Evolutionary conservation across 768 basidiomycete species (phyloP).

Genomic region (Rhodotorula paludigena): DNA sequence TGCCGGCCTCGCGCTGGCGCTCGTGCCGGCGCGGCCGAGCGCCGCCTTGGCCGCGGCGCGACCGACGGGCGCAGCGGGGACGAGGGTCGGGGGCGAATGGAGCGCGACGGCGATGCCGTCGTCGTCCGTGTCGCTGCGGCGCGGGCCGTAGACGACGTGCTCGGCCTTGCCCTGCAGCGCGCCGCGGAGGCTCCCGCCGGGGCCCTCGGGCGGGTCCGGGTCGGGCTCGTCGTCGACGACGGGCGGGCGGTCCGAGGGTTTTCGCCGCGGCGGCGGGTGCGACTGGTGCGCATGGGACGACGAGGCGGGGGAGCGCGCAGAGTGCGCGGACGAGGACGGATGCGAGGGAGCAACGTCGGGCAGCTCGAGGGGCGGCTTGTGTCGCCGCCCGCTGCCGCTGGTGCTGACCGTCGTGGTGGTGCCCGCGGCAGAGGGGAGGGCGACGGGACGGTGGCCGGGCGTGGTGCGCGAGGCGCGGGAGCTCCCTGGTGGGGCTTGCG

Average conservation of each 20-base stretch:
- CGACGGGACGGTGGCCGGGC: slow-evolving; percentile 1
- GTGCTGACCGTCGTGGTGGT: not conserved
- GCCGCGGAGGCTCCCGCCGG: slow-evolving; percentile 26
- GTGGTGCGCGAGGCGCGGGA: not conserved
- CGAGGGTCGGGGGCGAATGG: not conserved
- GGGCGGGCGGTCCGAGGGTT: slow-evolving; percentile 12
- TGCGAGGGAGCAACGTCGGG: not conserved
- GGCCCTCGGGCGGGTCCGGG: slow-evolving; percentile 5
- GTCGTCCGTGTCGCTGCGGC: slow-evolving; percentile 11
- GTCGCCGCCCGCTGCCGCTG: not conserved
- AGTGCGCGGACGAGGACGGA: slow-evolving; percentile 3
- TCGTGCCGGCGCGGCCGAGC: no score
- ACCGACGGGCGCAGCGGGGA: not conserved
- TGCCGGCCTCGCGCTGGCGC: slow-evolving; percentile 8
- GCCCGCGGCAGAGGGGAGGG: not conserved
- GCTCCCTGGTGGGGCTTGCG: not conserved
- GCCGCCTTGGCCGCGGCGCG: not conserved
- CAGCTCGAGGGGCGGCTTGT: not conserved
- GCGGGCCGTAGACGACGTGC: slow-evolving; percentile 39
- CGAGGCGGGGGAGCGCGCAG: slow-evolving; percentile 2
- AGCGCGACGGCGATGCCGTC: slow-evolving; percentile 1
- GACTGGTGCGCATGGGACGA: not conserved
- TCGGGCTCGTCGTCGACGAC: slow-evolving; percentile 26
- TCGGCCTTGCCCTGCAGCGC: slow-evolving; percentile 40
- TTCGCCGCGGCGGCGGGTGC: not conserved